A percentile compares a stretch with the other conserved stretches of the same genome.
Conservation (phyloP, 192 early-diverging fungal species). For the Allomyces macrogynus region DNA sequence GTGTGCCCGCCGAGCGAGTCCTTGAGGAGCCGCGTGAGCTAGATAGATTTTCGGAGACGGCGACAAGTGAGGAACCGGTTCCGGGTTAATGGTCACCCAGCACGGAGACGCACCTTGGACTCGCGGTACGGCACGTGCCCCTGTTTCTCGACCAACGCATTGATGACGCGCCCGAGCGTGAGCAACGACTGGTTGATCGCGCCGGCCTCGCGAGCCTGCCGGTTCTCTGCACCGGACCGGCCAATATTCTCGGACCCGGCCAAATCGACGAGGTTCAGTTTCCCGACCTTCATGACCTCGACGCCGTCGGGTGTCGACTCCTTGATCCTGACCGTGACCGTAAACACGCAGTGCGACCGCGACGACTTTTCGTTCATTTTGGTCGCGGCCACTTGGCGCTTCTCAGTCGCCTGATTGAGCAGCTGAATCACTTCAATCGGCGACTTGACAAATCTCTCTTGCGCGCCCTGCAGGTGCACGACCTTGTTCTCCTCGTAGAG, state of each 20-base stretch:
- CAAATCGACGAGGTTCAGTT: slow-evolving; percentile 87
- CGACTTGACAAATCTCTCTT: slow-evolving; percentile 53
- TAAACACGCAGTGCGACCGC: slow-evolving; percentile 83
- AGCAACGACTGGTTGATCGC: slow-evolving; percentile 71
- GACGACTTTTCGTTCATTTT: slow-evolving; percentile 56
- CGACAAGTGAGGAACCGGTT: too few species aligned
- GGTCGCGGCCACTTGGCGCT: slow-evolving; percentile 61
- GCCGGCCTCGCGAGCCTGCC: slow-evolving; percentile 66
- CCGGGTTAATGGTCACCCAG: too few species aligned
- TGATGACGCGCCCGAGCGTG: slow-evolving; percentile 50
- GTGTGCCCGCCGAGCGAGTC: slow-evolving; percentile 79
- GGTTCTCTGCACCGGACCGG: slow-evolving; percentile 66
- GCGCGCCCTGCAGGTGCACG: slow-evolving; percentile 61
- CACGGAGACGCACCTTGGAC: slow-evolving; percentile 10
- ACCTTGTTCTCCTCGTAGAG: slow-evolving; percentile 41
- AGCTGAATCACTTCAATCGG: slow-evolving; percentile 57
- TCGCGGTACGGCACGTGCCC: slow-evolving; percentile 40
- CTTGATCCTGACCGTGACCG: slow-evolving; percentile 70
- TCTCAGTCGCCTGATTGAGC: slow-evolving; percentile 47
- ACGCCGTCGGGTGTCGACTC: slow-evolving; percentile 65
- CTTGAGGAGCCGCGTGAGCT: slow-evolving; percentile 54
- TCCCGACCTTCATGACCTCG: slow-evolving; percentile 77
- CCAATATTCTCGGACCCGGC: slow-evolving; percentile 88
- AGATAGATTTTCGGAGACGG: too few species aligned
- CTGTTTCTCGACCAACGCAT: slow-evolving; percentile 32